These are phyloP conservation scores for Centrapalus pauciflorus DNA, from an alignment of 129 eudicot species.

Conservation along the genomic window DNA sequence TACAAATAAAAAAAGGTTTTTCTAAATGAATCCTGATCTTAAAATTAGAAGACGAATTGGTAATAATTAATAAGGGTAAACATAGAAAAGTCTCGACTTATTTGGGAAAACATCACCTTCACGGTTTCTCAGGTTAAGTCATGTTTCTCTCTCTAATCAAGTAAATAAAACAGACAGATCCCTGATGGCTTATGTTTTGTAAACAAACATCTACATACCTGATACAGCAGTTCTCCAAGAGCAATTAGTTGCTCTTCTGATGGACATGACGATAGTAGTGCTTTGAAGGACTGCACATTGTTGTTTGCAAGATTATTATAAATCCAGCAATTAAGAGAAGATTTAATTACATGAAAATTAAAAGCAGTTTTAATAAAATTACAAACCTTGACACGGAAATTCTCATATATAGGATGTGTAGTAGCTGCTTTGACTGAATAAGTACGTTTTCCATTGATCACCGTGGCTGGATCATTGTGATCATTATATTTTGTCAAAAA, in stretches of 20 bases:
- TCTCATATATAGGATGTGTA: conserved; percentile 67
- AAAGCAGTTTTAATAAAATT: background rate
- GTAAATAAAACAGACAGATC: too few relatives aligned
- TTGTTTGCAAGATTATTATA: background rate
- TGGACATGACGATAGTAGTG: conserved; percentile 56
- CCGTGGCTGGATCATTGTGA: conserved; percentile 61
- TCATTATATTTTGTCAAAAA: conserved; percentile 47
- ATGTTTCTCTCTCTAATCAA: too few relatives aligned
- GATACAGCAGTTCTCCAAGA: conserved; percentile 69
- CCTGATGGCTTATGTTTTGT: too few relatives aligned
- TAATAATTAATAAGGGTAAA: too few relatives aligned
- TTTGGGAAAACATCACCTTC: too few relatives aligned
- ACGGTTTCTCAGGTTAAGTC: too few relatives aligned
- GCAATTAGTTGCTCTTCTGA: conserved; percentile 60
- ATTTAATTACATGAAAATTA: background rate
- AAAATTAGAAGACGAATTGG: too few relatives aligned
- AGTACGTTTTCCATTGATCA: conserved; percentile 38
- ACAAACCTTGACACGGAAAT: conserved; percentile 63
- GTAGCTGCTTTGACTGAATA: conserved; percentile 66
- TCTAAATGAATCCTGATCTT: too few relatives aligned
- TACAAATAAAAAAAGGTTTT: too few relatives aligned
- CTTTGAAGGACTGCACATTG: conserved; percentile 59
- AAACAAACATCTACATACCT: conserved; percentile 45
- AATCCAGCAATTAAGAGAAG: background rate
- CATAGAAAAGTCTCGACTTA: too few relatives aligned